Evolutionary conservation across 2,329 filamentous ascomycete species (phyloP), one percentile per base, ranked within the genome.

Genomic region (Drechslerella dactyloides): DNA sequence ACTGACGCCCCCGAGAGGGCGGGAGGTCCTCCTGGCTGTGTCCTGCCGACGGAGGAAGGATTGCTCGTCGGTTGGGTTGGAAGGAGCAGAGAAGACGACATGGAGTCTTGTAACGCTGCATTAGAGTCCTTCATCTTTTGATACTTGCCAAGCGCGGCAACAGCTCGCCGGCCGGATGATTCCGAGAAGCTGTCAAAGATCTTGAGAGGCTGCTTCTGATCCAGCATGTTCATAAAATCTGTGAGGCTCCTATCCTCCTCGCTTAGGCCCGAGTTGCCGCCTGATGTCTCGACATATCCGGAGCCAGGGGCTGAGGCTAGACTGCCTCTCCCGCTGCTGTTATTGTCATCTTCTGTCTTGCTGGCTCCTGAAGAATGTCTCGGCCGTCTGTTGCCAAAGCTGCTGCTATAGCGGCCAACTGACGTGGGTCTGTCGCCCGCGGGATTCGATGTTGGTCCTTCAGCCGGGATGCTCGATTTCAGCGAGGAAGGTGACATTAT

Each of bases 181-280:
- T 85, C 87, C 15, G 86, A 83, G 52, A 83, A 82, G 17, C 68
- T 72, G 73, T 92, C 88, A 65, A 97, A 90, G 79, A 88, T 91
- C 79, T 87, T 87, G 24, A 94, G 80, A n/a, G 92, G 93, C 79
- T 93, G 96, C 78, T 90, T 90, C 76, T 87, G 88, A 70, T 97
- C 93, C 5, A 99, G 83, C 73, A 91, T 85, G 77, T 96, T 96
- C 73, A 99, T 81, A 76, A 97, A 99, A 58, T 96, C 92, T 0
- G 90, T 91, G 44, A 99, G 96, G 74, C 94, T 93, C 76, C 96
- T 91, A 76, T 96, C 92, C 75, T 97, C 93, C 0, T 89, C 90
- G 83, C 87, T 83, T 78, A 88, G 35, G 30, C 86, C 87, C 1
- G 83, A 85, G 77, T 84, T 86, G 53, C 84, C 87, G 8, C 86